Conservation (phyloP, 2,329 filamentous ascomycete species). For the Botrytis aclada region DNA sequence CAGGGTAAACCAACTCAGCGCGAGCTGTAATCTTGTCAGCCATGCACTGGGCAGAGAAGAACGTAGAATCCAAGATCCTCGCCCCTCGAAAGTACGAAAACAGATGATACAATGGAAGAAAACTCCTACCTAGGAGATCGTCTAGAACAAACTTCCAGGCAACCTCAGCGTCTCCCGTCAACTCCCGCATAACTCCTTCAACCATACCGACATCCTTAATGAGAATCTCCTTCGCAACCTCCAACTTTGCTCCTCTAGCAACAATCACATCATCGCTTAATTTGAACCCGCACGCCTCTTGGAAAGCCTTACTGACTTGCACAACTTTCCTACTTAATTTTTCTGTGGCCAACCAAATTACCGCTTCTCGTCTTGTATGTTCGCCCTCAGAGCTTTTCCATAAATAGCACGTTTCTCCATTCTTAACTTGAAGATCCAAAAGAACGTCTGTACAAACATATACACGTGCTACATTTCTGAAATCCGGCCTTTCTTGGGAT, state of each 20-base stretch:
- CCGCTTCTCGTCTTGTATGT: conserved; percentile 41
- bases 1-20: conserved; percentile 66
- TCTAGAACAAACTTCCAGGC: conserved; percentile 50
- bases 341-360: conserved; percentile 60
- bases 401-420: conserved; percentile 58
- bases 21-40: conserved; percentile 44
- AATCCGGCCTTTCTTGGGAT: conserved; percentile 35
- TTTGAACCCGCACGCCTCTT: conserved; percentile 69
- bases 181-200: conserved; percentile 31
- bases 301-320: conserved; percentile 70
- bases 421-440: conserved; percentile 50
- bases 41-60: conserved; percentile 10
- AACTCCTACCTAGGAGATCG: conserved; percentile 40
- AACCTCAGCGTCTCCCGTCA: conserved; percentile 39
- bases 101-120: neutral
- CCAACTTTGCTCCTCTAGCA: conserved; percentile 48
- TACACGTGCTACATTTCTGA: conserved; percentile 37
- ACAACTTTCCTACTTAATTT: conserved; percentile 65
- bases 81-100: neutral
- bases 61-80: neutral
- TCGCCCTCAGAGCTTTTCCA: conserved; percentile 39
- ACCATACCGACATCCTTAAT: conserved; percentile 55
- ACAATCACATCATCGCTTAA: conserved; percentile 68
- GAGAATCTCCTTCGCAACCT: conserved; percentile 55
- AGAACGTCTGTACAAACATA: conserved; percentile 44